phyloP scores from a whole-genome alignment of 305 asterid species.

The Rubia peregrina region DNA sequence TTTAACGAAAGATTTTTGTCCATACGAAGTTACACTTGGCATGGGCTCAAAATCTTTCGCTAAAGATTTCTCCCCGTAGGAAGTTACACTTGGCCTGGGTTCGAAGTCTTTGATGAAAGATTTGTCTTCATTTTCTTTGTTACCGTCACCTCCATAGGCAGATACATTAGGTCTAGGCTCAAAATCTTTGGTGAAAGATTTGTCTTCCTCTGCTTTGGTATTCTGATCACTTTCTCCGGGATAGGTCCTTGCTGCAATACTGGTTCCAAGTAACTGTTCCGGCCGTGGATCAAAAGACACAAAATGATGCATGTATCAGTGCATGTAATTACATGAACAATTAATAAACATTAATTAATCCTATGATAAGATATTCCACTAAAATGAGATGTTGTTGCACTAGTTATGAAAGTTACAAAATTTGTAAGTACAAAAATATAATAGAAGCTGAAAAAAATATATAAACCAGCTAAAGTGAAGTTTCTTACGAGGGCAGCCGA shows the following conservation, averaged over 20 bases:
- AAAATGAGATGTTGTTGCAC: no score
- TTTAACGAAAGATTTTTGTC: neutral
- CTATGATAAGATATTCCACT: no score
- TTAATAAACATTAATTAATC: no score
- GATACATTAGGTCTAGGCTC: neutral
- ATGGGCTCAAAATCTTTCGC: neutral
- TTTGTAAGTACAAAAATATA: no score
- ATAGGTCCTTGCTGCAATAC: neutral
- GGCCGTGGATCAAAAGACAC: neutral
- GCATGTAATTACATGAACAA: no score
- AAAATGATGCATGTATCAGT: neutral
- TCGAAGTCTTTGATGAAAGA: neutral
- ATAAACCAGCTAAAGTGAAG: neutral
- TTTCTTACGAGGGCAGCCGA: conserved; percentile 30
- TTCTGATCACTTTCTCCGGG: neutral
- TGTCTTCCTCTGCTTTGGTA: neutral
- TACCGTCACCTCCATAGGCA: neutral
- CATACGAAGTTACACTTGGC: neutral
- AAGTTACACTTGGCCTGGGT: neutral
- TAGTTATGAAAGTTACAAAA: neutral
- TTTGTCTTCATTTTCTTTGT: neutral
- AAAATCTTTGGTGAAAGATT: neutral
- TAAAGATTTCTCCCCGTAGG: neutral
- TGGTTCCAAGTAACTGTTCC: conserved; percentile 20
- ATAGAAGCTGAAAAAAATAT: neutral